A percentile compares a stretch with the other conserved stretches of the same genome.
Evolutionary conservation across 2,329 filamentous ascomycete species (phyloP).

Genomic region (Phaeosphaeria sp.): DNA sequence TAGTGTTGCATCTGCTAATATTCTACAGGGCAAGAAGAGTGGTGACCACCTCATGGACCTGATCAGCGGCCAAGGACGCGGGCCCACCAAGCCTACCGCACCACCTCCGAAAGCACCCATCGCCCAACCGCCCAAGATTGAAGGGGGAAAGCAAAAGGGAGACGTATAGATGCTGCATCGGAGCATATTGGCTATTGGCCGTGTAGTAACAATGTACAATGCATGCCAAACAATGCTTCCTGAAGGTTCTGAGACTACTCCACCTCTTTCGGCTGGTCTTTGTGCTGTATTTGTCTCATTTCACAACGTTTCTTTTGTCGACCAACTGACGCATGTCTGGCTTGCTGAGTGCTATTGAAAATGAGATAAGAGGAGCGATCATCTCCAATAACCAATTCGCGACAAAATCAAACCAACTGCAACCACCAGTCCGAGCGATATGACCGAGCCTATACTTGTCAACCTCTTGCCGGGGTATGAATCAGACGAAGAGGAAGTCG

Average conservation of each 20-base stretch:
- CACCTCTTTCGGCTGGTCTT: neutral
- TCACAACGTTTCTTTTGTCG: neutral
- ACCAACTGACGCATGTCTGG: neutral
- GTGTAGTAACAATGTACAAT: neutral
- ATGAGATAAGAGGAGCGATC: neutral
- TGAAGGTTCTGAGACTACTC: neutral
- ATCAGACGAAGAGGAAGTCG: neutral
- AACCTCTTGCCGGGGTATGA: neutral
- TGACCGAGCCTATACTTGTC: neutral
- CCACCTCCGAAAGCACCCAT: constrained; percentile 17
- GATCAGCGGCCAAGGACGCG: constrained; percentile 36
- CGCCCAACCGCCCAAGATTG: neutral
- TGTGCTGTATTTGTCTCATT: neutral
- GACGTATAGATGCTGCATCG: neutral
- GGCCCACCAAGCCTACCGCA: constrained; percentile 17
- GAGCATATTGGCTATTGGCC: neutral
- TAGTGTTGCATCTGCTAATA: constrained; percentile 4
- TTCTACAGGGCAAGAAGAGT: constrained; percentile 21
- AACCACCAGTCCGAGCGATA: neutral
- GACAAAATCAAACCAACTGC: neutral
- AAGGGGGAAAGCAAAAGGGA: neutral
- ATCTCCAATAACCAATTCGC: neutral
- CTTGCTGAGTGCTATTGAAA: neutral
- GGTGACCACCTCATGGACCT: constrained; percentile 40
- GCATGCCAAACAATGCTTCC: neutral